These are phyloP conservation scores for Chrysanthemum makinoi DNA, from an alignment of 129 eudicot genomes.

Conservation along the genomic window DNA sequence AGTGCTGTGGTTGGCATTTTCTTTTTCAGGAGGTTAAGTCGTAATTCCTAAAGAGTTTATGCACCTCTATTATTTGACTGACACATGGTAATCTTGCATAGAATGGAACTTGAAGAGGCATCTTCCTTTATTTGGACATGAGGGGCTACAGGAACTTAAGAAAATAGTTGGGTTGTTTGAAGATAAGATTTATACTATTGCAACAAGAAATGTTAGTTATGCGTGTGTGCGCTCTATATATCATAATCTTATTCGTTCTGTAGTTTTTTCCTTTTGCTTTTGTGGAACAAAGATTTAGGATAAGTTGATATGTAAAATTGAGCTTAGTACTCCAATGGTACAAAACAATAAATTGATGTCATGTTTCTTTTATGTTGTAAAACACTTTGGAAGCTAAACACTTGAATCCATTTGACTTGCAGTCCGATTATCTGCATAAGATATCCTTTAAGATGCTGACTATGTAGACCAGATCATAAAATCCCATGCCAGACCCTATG, in stretches of 20 bases:
- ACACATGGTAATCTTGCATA: constrained; percentile 28
- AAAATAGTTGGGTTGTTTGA: constrained; percentile 69
- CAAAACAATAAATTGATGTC: constrained; percentile 3
- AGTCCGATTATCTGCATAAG: constrained; percentile 69
- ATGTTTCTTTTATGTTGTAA: constrained; percentile 2
- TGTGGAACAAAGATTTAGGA: neutral
- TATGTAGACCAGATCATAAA: constrained; percentile 67
- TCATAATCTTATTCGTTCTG: neutral
- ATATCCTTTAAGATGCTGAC: constrained; percentile 32
- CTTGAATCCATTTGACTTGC: constrained; percentile 27
- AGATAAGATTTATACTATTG: constrained; percentile 61
- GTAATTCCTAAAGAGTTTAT: too few species aligned
- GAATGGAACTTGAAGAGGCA: constrained; percentile 76
- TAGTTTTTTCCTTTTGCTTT: neutral
- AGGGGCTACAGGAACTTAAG: constrained; percentile 62
- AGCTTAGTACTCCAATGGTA: neutral
- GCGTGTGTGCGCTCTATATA: too few species aligned
- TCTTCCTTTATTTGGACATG: constrained; percentile 74
- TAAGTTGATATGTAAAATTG: neutral
- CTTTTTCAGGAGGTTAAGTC: too few species aligned
- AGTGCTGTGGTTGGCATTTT: neutral
- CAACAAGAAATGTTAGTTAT: constrained; percentile 61
- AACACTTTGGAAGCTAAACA: constrained; percentile 2
- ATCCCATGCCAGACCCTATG: constrained; percentile 52
- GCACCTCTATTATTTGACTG: neutral